Evolutionary conservation across 257 asterid genomes (phyloP).

Genomic region (Salvia rosmarinus): DNA sequence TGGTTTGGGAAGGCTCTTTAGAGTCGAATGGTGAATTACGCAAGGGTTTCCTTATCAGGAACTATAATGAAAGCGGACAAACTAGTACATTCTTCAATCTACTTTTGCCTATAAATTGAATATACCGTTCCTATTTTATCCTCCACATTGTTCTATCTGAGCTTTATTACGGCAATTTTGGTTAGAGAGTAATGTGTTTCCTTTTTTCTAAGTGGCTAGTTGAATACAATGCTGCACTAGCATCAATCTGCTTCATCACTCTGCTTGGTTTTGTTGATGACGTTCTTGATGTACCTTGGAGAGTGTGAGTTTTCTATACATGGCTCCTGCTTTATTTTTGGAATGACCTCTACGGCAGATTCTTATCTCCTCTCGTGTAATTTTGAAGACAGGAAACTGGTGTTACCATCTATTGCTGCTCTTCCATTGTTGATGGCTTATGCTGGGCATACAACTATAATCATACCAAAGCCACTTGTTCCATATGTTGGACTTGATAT

Average conservation of each 20-base stretch:
- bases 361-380: constrained; percentile 41
- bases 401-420: constrained; percentile 88
- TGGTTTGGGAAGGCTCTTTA: background rate
- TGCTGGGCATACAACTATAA: constrained; percentile 89
- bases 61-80: background rate
- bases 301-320: constrained; percentile 72
- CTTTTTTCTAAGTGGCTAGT: constrained; percentile 77
- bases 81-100: background rate
- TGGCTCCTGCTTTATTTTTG: constrained; percentile 7
- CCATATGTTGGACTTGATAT: constrained; percentile 66
- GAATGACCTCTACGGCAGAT: constrained; percentile 1
- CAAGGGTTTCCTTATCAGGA: background rate
- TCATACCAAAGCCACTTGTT: constrained; percentile 85
- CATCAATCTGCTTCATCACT: constrained; percentile 93
- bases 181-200: constrained; percentile 28
- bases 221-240: constrained; percentile 95
- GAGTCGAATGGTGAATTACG: background rate
- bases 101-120: constrained; percentile 7
- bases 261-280: constrained; percentile 96
- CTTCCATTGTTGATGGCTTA: constrained; percentile 94
- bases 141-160: constrained; percentile 1
- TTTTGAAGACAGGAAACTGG: constrained; percentile 68
- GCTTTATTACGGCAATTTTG: background rate
- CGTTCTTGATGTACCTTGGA: constrained; percentile 98
- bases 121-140: constrained; percentile 10